Evolutionary conservation across 1,284 basidiomycete species (phyloP), one percentile per base, ranked within the genome.

Genomic region (Fomitopsis palustris): DNA sequence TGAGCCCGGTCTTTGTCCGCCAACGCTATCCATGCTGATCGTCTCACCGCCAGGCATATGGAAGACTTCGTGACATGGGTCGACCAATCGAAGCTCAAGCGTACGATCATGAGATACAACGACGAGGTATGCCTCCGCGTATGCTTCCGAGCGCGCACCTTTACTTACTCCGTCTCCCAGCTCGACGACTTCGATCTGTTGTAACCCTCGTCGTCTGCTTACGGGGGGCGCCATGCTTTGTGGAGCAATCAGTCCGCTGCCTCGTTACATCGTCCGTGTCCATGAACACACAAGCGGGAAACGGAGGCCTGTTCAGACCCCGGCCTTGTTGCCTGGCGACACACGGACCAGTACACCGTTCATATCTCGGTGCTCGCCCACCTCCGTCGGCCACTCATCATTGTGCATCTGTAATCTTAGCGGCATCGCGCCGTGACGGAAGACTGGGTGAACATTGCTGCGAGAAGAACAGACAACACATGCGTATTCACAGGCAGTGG

Each of bases 61-160:
- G 96, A 99, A 72, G 97, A 99, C 80, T 99, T 98, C 76, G 95
- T 99, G 52, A 98, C 97, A 21, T 99, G 97, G 97, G 95, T 99
- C 17, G 96, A 99, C 74, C 96, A 95, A 25, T 95, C 92, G 65
- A 97, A 96, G 74, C 85, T 98, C 74, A 98, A 97, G 85, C 84
- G 96, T 62, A 96, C 93, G 0, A 88, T 99, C 72, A 92, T 96
- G 88, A 80, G 83, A 64, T 99, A 99, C 82, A 99, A 98, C 74
- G 96, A 97, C 77, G 93, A 98, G 86, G 93, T 95, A 60, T 58
- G 83, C 53, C 23, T 29, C 58, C 56, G 54, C 37, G n/a, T 37
- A 31, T 41, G 29, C 49, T 19, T 39, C 61, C 16, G 29, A n/a
- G 3, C 16, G 21, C 23, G 17, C 10, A 31, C 25, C 12, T 35